A percentile compares a stretch with the other conserved stretches of the same genome.
These are phyloP conservation scores for Pichia sp. DNA, from an alignment of 1,139 yeast genomes.

Conservation along the genomic window DNA sequence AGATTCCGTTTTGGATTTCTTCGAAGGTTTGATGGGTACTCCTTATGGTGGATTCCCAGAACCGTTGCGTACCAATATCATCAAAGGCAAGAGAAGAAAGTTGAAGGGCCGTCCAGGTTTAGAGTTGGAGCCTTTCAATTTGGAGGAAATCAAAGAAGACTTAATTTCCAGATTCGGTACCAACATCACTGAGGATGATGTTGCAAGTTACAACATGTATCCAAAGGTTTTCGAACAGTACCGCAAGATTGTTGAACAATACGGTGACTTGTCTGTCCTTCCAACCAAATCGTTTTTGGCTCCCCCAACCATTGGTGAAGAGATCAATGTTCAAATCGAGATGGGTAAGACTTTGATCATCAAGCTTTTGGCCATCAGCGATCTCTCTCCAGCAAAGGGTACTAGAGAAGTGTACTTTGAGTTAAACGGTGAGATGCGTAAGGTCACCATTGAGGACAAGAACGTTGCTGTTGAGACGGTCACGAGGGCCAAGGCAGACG, in stretches of 20 bases:
- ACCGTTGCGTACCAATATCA: slow-evolving; percentile 86
- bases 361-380: slow-evolving; percentile 91
- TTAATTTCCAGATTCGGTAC: slow-evolving; percentile 57
- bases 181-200: slow-evolving; percentile 70
- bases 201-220: slow-evolving; percentile 95
- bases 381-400: slow-evolving; percentile 79
- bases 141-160: slow-evolving; percentile 66
- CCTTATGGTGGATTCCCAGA: slow-evolving; percentile 99
- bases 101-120: slow-evolving; percentile 89
- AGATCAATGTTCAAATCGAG: slow-evolving; percentile 83
- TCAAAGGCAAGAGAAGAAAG: slow-evolving; percentile 86
- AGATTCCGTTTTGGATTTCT: slow-evolving; percentile 93
- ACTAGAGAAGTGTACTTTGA: slow-evolving; percentile 95
- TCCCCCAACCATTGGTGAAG: slow-evolving; percentile 84
- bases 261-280: slow-evolving; percentile 87
- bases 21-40: slow-evolving; percentile 98
- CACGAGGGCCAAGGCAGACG: slow-evolving; percentile 86
- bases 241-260: slow-evolving; percentile 68
- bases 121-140: slow-evolving; percentile 76
- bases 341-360: slow-evolving; percentile 91
- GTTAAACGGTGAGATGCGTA: slow-evolving; percentile 96
- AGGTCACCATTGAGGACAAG: slow-evolving; percentile 86
- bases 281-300: slow-evolving; percentile 90
- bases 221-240: slow-evolving; percentile 93
- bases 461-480: slow-evolving; percentile 78